Evolutionary conservation across 2,329 filamentous ascomycete species (phyloP).

Genomic region (Periglandula ipomoeae): DNA sequence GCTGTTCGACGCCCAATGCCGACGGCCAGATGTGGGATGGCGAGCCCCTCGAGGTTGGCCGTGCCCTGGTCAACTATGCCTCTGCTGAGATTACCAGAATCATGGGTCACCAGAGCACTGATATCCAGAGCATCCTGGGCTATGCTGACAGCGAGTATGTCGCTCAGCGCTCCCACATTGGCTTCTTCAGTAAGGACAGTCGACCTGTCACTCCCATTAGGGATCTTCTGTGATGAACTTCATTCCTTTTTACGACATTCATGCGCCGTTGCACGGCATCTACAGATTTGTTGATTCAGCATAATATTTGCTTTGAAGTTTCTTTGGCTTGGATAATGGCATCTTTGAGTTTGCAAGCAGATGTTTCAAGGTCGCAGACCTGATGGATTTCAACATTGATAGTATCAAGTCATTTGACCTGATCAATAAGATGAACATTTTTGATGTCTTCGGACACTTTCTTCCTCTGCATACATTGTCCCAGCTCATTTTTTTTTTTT

Average conservation of each 20-base stretch:
- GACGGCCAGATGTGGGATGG: conserved; percentile 41
- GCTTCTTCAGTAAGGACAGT: conserved; percentile 53
- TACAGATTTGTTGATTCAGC: neutral
- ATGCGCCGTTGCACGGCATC: neutral
- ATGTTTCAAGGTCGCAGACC: neutral
- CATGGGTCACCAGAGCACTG: conserved; percentile 70
- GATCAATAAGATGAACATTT: neutral
- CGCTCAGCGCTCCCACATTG: conserved; percentile 78
- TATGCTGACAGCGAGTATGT: conserved; percentile 96
- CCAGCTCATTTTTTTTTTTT: neutral
- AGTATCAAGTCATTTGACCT: neutral
- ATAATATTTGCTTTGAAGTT: neutral
- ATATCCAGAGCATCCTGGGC: conserved; percentile 72
- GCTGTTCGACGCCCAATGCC: conserved; percentile 29
- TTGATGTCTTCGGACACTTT: neutral
- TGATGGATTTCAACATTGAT: neutral
- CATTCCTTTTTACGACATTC: neutral
- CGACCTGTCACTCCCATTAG: conserved; percentile 40
- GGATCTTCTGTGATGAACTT: conserved; percentile 8
- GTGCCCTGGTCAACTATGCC: conserved; percentile 90
- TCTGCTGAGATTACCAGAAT: conserved; percentile 74
- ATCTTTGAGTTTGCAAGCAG: neutral
- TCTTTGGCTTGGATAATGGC: neutral
- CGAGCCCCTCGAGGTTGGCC: conserved; percentile 63
- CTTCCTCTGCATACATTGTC: neutral